Base-by-base conservation (phyloP, 768 basidiomycete species). In the Suillus plorans region DNA sequence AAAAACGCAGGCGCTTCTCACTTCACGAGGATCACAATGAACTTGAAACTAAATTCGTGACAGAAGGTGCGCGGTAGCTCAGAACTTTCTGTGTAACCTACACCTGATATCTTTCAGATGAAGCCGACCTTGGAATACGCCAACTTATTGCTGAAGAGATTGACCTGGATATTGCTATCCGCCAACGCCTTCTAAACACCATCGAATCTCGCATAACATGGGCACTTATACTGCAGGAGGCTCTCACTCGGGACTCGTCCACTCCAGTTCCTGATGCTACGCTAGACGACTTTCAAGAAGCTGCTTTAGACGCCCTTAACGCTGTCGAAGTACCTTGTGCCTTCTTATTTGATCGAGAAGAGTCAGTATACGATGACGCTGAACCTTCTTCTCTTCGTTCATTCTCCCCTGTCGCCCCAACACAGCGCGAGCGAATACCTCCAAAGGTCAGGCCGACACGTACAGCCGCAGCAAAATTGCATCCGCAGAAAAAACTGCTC, bases 171-270 rank as follows among this genome's bases (percentile, higher is more conserved):
- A 75, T 85, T 22, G 71, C 78, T 22, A 68, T 84, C 22, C 76
- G 82, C 45, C 69, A 79, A 63, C 76, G 81, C 25, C 72, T 84
- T 53, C 73, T 73, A 13, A 74, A 74, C n/a, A 80, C 81, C 12
- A 72, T 82, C 2, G 74, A 81, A 63, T 80, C 82, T 25, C 78
- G 84, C 34, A 75, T 85, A 18, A 77, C 79, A 45, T 84, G 83
- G 83, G 81, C 81, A 5, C 68, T 80, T 41, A 69, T 78, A n/a
- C 68, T 82, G 65, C 73, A 80, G 66, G 72, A 79, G 16, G 71
- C 79, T 16, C 66, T 82, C 18, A 58, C 73, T 37, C 71, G 64
- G 7, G 66, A 57, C 44, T 55, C 60, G 18, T 59, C 68, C 28
- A 59, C 67, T 66, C 65, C 67, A 34, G 67, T 9, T 34, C 44